Percentiles rank a stretch among this genome's conserved stretches.
phyloP scores from a whole-genome alignment of 192 early-diverging fungal species.

The Coemansia sp. region DNA sequence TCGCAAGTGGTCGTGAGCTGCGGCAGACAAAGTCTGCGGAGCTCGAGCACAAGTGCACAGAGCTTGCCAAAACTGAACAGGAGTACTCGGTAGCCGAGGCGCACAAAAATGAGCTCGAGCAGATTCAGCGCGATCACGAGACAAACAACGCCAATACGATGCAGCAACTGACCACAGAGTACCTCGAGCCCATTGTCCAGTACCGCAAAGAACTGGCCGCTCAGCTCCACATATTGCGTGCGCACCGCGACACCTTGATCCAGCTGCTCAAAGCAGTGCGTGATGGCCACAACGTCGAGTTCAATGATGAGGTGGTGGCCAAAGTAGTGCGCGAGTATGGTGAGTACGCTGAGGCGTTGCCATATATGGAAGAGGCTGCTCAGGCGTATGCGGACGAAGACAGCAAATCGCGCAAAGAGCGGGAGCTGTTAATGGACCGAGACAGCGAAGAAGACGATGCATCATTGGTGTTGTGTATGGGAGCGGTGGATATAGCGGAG shows the following conservation, averaged over 20 bases:
- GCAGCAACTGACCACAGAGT: conserved; percentile 38
- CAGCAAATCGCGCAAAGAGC: conserved; percentile 20
- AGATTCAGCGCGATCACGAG: conserved; percentile 11
- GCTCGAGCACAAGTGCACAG: conserved; percentile 9
- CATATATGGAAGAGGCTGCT: conserved; percentile 35
- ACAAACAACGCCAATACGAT: conserved; percentile 4
- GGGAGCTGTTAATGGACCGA: conserved; percentile 28
- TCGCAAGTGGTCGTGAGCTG: conserved; percentile 25
- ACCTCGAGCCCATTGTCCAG: conserved; percentile 14
- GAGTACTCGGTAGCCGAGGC: conserved; percentile 32
- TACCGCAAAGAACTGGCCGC: conserved; percentile 27
- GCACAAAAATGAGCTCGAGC: conserved; percentile 28
- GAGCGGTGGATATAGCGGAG: conserved; percentile 29
- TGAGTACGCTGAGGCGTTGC: conserved; percentile 56
- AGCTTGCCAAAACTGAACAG: conserved; percentile 15
- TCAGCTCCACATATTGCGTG: conserved; percentile 23
- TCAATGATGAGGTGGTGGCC: conserved; percentile 69
- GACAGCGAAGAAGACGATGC: conserved; percentile 37
- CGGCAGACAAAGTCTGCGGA: conserved; percentile 21
- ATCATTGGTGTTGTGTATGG: conserved; percentile 19
- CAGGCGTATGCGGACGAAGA: conserved; percentile 41
- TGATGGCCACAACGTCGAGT: conserved; percentile 69
- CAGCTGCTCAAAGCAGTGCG: conserved; percentile 54
- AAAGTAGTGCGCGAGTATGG: conserved; percentile 61
- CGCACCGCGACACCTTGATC: conserved; percentile 32